Evolutionary conservation across 352 stramenopile species (phyloP), one percentile per base, ranked within the genome.

Genomic region (Globisporangium camurandrum): DNA sequence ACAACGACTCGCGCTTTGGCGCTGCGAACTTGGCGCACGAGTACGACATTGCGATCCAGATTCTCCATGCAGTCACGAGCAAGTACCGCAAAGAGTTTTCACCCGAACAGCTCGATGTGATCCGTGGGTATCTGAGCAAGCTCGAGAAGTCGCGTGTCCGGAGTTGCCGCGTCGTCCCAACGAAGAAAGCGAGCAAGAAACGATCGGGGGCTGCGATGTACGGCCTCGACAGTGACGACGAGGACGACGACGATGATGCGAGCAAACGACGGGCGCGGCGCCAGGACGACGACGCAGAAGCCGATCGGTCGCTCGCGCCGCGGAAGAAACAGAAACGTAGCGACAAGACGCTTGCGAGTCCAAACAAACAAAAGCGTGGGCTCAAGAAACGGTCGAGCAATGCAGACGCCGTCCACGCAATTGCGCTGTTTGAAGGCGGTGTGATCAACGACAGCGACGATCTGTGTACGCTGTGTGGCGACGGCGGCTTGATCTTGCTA

Each of bases 381-480:
- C 43, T 37, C 40, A 63, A 71, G 39, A 70, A 73, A 49, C 54
- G 56, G 11, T 66, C 34, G 55, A 1, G 42, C 43, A 9, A 22
- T 24, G 20, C 23, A 19, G 12, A 12, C 16, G 34, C 27, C 3
- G 19, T 20, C 3, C 19, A 28, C 16, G 19, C 17, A 12, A 16
- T 22, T 3, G 53, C 49, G 12, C 54, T 48, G 17, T 85, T 86
- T 34, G 61, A 84, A 48, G 67, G 62, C 19, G 72, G 69, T 8
- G 66, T 70, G 26, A 86, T 87, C 53, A 89, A 95, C 57, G 78
- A 88, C 46, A 94, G 86, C 49, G 84, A 93, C 51, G 89, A 97
- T 54, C 56, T 97, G 51, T 97, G 90, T 59, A 93, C 86, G 33
- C 56, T 97, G 16, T 97, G 90, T 40, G 85, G 88, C 10, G 90